phyloP scores from a whole-genome alignment of 208 protist genomes.

The Willaertia magna region DNA sequence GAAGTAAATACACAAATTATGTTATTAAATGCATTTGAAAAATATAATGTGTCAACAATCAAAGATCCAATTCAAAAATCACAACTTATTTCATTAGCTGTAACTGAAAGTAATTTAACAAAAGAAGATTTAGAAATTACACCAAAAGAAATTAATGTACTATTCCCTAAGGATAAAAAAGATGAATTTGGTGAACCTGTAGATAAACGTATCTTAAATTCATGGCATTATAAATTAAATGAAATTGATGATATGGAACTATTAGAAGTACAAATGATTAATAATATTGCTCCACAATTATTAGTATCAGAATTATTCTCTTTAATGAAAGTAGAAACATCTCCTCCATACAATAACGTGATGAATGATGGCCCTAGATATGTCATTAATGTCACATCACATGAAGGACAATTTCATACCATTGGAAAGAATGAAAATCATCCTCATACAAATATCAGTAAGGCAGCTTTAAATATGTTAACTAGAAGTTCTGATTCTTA shows the following conservation, averaged over 20 bases:
- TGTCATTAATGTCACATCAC: neutral
- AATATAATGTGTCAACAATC: too few relatives aligned
- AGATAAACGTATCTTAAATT: neutral
- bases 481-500: slow-evolving; percentile 74
- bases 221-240: neutral
- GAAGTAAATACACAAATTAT: neutral
- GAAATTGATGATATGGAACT: neutral
- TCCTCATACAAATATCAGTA: slow-evolving; percentile 95
- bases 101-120: too few relatives aligned
- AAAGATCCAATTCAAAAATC: too few relatives aligned
- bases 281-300: neutral
- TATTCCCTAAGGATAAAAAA: neutral
- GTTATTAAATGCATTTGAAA: too few relatives aligned
- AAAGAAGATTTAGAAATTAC: too few relatives aligned
- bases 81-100: too few relatives aligned
- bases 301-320: neutral
- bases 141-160: neutral
- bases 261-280: slow-evolving; percentile 12
- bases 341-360: neutral
- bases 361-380: neutral
- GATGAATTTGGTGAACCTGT: neutral
- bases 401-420: slow-evolving; percentile 42
- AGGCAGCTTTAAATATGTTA: slow-evolving; percentile 97
- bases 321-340: neutral
- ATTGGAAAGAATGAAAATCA: slow-evolving; percentile 54